Evolutionary conservation across 257 asterid genomes (phyloP), one percentile per base, ranked within the genome.

Genomic region (Capsicum pubescens): DNA sequence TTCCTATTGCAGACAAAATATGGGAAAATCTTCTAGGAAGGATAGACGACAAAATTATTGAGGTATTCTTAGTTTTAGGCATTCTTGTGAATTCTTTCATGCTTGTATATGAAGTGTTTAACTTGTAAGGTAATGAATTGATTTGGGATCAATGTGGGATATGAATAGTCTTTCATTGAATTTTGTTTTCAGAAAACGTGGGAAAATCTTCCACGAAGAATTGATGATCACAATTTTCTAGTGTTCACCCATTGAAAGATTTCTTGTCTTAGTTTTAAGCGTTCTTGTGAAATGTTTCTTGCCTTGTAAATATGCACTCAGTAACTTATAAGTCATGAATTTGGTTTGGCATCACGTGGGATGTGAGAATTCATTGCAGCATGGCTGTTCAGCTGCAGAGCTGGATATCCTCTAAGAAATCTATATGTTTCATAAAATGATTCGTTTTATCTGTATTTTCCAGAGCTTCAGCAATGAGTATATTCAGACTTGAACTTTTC

Each of bases 1-100:
- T 81, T 66, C 95, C 92, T 52, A 81, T 95, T 9, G 83, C 93
- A 82, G 90, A 89, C 26, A 86, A 83, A 81, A 82, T 93, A 86
- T 94, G 97, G 97, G 89, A 87, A 78, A 88, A 78, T 59, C 92
- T 94, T 84, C 89, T 94, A 64, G 85, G 87, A 17, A 91, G 88
- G 85, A 90, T 97, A 26, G 83, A 76, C 19, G 91, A 90, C 85
- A 90, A 88, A 84, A 90, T 81, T 72, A 84, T 91, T 82, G 90
- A 89, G 98, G 99, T 97, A 89, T 79, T 61, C 79, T 9, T 71
- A 46, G 57, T 71, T 71, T 71, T 46, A 71, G n/a, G 79, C 36
- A 46, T 71, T 71, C 79, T 71, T 71, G 36, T 71, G 57, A 44
- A 46, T 17, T 44, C 54, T 70, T 67, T 44, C 26, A 70, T 71